Conservation (phyloP, 2,329 filamentous ascomycete genomes). For the Cladophialophora immunda region DNA sequence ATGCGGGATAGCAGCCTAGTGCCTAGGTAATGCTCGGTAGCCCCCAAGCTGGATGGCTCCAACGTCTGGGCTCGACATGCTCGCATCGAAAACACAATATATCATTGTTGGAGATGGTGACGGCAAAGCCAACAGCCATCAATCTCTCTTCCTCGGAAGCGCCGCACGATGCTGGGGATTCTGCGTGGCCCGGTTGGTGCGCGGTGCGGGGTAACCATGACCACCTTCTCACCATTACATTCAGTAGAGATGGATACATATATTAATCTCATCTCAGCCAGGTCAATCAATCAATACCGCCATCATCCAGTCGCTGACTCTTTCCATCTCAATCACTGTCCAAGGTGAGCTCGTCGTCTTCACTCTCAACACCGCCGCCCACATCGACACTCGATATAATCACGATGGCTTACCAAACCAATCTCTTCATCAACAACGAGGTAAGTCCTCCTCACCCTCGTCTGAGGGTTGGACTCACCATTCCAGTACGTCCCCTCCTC, state of each 20-base stretch:
- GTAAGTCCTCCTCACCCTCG: conserved; percentile 19
- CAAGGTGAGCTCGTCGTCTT: neutral
- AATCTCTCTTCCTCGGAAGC: neutral
- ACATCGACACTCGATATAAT: neutral
- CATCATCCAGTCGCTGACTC: neutral
- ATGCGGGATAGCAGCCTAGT: neutral
- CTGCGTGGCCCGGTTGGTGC: neutral
- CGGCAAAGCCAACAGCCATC: neutral
- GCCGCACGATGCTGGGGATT: neutral
- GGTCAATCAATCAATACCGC: neutral
- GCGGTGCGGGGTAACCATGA: conserved; percentile 4
- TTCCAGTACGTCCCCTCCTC: conserved; percentile 50
- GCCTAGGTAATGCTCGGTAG: neutral
- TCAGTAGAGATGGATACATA: too few relatives aligned
- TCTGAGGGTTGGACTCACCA: neutral
- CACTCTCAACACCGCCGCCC: neutral
- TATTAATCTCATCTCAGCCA: too few relatives aligned
- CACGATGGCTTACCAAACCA: conserved; percentile 61
- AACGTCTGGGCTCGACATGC: too few relatives aligned
- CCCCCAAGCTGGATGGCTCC: neutral
- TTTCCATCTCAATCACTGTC: neutral
- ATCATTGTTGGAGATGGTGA: neutral
- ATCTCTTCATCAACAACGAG: conserved; percentile 56
- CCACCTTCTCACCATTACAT: too few relatives aligned
- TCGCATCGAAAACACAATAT: neutral